Conservation (phyloP, 352 stramenopile species). For the Phytopythium ostracodes region DNA sequence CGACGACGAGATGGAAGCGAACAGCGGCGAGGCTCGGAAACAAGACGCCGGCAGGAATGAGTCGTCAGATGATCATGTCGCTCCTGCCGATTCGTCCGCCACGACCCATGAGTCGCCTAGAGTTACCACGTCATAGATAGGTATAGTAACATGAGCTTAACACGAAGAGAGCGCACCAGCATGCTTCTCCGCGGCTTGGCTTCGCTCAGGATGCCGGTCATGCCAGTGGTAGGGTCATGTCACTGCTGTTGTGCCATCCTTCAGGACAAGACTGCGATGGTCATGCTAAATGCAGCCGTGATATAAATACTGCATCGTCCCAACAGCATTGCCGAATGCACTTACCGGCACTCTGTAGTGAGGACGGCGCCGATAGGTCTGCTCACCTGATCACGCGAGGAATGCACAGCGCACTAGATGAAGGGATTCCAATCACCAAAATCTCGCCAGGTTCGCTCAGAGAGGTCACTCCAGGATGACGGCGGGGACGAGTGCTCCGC, state of each 20-base stretch:
- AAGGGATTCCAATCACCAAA: not conserved
- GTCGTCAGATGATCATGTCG: not conserved
- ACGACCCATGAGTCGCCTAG: not conserved
- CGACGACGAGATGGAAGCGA: constrained; percentile 4
- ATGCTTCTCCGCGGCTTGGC: not conserved
- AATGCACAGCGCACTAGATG: not conserved
- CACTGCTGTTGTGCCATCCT: not conserved
- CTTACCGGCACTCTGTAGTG: not conserved
- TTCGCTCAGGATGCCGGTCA: not conserved
- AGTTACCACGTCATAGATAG: constrained; percentile 20
- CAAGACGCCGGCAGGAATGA: not conserved
- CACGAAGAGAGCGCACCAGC: not conserved
- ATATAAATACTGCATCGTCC: constrained; percentile 3
- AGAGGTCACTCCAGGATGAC: no score
- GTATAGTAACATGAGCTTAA: constrained; percentile 7
- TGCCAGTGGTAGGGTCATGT: no score
- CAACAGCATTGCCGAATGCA: not conserved
- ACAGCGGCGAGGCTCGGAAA: not conserved
- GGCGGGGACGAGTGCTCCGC: not conserved
- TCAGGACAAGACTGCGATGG: not conserved
- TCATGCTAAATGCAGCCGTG: not conserved
- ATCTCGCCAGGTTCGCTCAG: not conserved
- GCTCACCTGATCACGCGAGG: not conserved
- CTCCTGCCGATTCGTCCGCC: not conserved
- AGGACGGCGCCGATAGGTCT: not conserved